Base-by-base conservation (phyloP, 306 rosid genomes). In the Ziziphus jujuba region DNA sequence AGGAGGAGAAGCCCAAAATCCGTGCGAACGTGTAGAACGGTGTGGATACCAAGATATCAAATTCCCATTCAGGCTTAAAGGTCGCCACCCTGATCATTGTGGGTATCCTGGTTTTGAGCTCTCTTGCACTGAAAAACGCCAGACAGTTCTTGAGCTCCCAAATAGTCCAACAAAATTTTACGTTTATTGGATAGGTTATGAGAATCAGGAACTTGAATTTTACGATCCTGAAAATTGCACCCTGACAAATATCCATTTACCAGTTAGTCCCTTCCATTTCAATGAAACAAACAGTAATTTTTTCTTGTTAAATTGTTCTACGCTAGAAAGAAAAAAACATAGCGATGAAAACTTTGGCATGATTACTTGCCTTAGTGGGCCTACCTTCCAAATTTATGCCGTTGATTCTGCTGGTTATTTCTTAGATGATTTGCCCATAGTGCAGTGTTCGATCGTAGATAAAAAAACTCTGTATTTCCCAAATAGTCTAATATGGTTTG, bases 31-130 rank as follows among this genome's bases (percentile, higher is more conserved):
- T 5, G 23, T 34, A 19, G 33, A n/a, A 6, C 7, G 44, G 9
- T 77, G 80, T 34, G 76, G 73, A n/a, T 0, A 17, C 7, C 20
- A 36, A 11, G 73, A 67, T 22, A 44, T 83, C 20, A 61, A 48
- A 9, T 79, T 79, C 74, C 87, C 82, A 24, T 83, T 83, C 25
- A 7, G 67, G 31, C 67, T 75, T 51, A 72, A 35, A 38, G 84
- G 45, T 22, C 59, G 24, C 4, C 72, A 76, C 3, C 63, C 71
- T 54, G 20, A 10, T 13, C 4, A 49, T 0, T 78, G 72, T 70
- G 72, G 67, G 21, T 69, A 21, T 49, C 77, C 72, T 1, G 84
- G 75, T 1, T 84, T 80, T 72, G 80, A 61, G 11, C 9, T 81
- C 15, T 45, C 68, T 10, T 84, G 89, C 50, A 56, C 74, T 9